phyloP scores from a whole-genome alignment of 805 yeast genomes.

The Sporopachydermia lactativora region DNA sequence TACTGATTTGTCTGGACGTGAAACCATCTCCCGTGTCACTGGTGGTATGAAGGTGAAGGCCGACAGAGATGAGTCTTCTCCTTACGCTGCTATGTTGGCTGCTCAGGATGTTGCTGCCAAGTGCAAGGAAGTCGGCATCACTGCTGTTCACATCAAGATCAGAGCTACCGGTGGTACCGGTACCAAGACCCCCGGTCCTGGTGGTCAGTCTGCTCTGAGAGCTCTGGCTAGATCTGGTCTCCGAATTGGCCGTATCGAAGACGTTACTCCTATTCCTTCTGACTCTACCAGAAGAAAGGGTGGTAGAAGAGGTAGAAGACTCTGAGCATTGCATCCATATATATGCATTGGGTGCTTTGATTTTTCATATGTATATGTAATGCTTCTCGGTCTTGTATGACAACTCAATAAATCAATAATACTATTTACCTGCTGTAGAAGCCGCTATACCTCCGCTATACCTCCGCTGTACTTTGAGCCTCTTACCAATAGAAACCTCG shows the following conservation, averaged over 20 bases:
- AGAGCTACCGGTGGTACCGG: conserved; percentile 99
- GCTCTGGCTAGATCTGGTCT: conserved; percentile 99
- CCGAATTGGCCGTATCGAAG: conserved; percentile 99
- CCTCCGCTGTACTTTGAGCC: no score
- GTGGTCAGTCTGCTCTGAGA: conserved; percentile 97
- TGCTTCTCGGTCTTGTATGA: conserved; percentile 16
- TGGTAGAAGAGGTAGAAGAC: conserved; percentile 99
- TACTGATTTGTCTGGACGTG: conserved; percentile 98
- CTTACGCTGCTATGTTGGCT: conserved; percentile 99
- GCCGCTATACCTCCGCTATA: no score
- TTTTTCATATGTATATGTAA: conserved; percentile 41
- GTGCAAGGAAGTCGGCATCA: conserved; percentile 99
- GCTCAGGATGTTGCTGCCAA: conserved; percentile 99
- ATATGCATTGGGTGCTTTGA: conserved; percentile 18
- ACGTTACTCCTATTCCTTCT: conserved; percentile 99
- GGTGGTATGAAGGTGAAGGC: conserved; percentile 99
- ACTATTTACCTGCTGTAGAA: no score
- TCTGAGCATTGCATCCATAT: conserved; percentile 30
- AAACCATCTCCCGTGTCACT: conserved; percentile 98
- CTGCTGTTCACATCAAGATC: conserved; percentile 98
- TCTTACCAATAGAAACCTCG: no score
- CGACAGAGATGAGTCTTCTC: conserved; percentile 99
- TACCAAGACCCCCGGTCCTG: conserved; percentile 99
- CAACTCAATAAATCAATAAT: no score
- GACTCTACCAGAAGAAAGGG: conserved; percentile 99